Base-by-base conservation (phyloP, 2,329 filamentous ascomycete species). In the Periconia macrospinosa region DNA sequence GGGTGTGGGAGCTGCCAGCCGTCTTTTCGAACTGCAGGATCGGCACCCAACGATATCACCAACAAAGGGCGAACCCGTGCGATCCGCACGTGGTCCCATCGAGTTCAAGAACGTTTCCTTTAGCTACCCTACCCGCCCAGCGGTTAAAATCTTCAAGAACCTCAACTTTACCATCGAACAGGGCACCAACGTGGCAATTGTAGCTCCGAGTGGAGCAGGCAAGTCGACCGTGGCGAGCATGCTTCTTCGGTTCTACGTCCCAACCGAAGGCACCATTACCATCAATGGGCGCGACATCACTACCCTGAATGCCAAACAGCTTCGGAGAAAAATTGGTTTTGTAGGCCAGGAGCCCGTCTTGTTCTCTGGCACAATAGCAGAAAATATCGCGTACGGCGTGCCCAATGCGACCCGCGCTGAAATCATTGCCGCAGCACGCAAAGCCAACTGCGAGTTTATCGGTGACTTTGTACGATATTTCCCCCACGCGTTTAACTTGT, bases 401-500 rank as follows among this genome's bases (percentile, higher is more conserved):
- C 93, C 93, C 1, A 74, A 84, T 45, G 93, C 94, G 1, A 87
- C 87, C 2, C 83, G 90, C 49, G 79, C 84, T 30, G 91, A 97
- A 63, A 94, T 99, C 53, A 83, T 96, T 54, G 83, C 86, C 18
- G 95, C 94, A 8, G 94, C 94, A 3, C 84, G 90, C 57, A 89
- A 93, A 72, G 94, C 94, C 50, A 99, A 99, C 74, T 99, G 94
- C 73, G 88, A 89, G 64, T 99, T 99, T 70, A 96, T 99, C 72
- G 88, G 89, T 70, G 94, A 99, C 73, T 95, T 99, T 64, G 82
- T 85, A 76, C 79, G 33, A 37, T 37, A 37, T 79, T 23, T 7
- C 2, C n/a, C 18, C 9, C 27, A 15, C 15, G 1, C 13, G 3
- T 13, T 3, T 27, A 17, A 41, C 18, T 11, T 11, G 41, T 27